Base-by-base conservation (phyloP, 306 rosid genomes). In the Cicer arietinum region DNA sequence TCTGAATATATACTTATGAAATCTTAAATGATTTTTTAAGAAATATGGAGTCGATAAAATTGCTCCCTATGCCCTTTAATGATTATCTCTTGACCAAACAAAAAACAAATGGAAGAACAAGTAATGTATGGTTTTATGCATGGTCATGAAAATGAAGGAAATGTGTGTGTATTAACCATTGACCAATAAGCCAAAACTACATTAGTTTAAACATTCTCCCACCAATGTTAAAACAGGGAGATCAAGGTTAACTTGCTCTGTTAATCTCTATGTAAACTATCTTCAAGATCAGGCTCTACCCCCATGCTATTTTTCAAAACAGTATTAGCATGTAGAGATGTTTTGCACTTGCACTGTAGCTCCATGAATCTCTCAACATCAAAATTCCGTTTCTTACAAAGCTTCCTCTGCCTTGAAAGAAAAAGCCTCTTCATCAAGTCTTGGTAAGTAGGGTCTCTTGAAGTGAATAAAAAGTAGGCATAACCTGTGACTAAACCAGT, bases 391-490 rank as follows among this genome's bases (percentile, higher is more conserved):
- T 50, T 84, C 91, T 88, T 86, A 43, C 77, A 65, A 42, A 92
- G 86, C 82, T 88, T 95, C 87, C 85, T 89, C 86, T 87, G 98
- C 87, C 96, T 89, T 59, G 89, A 78, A 52, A 88, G 78, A 71
- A 95, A 88, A 7, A 95, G 99, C 84, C 97, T 92, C 90, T 92
- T 88, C 91, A 86, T 77, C 8, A 95, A 73, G 76, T 92, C 99
- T 71, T 85, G 97, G 85, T 95, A 95, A 37, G 96, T 89, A 37
- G 98, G 99, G 83, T 92, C 98, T 70, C 99, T 89, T 52, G 96
- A 89, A 76, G 99, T 95, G 78, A 86, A 6, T 20, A 95, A 71
- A 56, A 95, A 95, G 91, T 95, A 95, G 35, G 94, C 91, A 82
- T 95, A 95, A 46, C 99, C 91, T 64, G 91, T 70, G 62, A 93